Percentiles rank a stretch among this genome's conserved stretches.
Conservation (phyloP, 1,284 basidiomycete species). For the Testicularia cyperi region DNA sequence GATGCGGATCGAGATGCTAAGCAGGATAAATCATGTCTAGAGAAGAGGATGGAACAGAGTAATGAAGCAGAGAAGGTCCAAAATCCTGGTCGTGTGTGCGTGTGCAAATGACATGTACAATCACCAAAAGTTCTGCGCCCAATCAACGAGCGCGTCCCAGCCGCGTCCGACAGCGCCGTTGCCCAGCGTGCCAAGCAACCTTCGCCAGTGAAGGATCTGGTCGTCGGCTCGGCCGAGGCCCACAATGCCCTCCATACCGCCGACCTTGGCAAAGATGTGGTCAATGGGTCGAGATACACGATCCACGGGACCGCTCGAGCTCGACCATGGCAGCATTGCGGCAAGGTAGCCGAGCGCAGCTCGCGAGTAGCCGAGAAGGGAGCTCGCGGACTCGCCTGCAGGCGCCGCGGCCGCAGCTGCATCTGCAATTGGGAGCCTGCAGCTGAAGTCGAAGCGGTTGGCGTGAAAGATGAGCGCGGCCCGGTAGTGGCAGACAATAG, state of each 20-base stretch:
- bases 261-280: constrained; percentile 35
- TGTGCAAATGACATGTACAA: not conserved
- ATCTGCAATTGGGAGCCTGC: constrained; percentile 18
- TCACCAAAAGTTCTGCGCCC: constrained; percentile 44
- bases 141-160: constrained; percentile 47
- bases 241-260: constrained; percentile 43
- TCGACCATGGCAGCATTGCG: constrained; percentile 3
- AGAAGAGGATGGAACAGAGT: no score
- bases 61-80: no score
- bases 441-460: constrained; percentile 54
- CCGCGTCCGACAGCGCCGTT: constrained; percentile 42
- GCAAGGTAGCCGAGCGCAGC: constrained; percentile 11
- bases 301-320: constrained; percentile 9
- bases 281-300: constrained; percentile 22
- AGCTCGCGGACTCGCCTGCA: not conserved
- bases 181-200: constrained; percentile 39
- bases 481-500: constrained; percentile 54
- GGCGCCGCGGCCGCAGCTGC: constrained; percentile 3
- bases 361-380: constrained; percentile 7
- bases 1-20: no score
- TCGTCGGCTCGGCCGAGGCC: constrained; percentile 45
- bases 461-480: constrained; percentile 53
- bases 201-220: constrained; percentile 43
- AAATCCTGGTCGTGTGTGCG: no score
- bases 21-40: no score